Evolutionary conservation across 1,284 basidiomycete species (phyloP).

Genomic region (Irpex sp.): DNA sequence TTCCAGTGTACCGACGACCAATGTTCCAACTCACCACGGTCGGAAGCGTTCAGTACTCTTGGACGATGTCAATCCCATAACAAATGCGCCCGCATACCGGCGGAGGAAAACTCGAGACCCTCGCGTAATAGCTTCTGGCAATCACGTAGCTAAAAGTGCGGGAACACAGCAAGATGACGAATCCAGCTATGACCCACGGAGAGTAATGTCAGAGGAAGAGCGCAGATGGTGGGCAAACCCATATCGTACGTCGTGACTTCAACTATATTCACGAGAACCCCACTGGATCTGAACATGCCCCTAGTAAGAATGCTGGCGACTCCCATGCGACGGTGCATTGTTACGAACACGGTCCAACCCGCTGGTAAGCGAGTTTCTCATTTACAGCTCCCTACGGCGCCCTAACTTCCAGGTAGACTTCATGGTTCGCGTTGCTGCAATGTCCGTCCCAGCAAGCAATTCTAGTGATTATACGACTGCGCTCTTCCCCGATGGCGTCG

Average conservation of each 20-base stretch:
- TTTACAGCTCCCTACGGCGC: neutral
- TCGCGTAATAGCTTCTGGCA: constrained; percentile 29
- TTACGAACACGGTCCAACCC: constrained; percentile 62
- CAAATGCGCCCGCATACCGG: constrained; percentile 50
- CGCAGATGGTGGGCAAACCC: constrained; percentile 76
- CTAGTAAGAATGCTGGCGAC: constrained; percentile 80
- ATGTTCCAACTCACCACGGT: constrained; percentile 48
- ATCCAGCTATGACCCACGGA: constrained; percentile 33
- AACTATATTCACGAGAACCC: neutral
- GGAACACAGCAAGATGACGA: constrained; percentile 14
- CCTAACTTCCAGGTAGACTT: constrained; percentile 55
- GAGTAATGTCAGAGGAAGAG: constrained; percentile 71
- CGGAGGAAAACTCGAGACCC: constrained; percentile 70
- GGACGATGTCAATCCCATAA: constrained; percentile 59
- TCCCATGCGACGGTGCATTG: constrained; percentile 63
- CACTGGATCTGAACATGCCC: neutral
- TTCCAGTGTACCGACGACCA: neutral
- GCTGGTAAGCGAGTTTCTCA: constrained; percentile 48
- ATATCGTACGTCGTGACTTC: constrained; percentile 60
- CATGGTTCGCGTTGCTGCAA: constrained; percentile 65
- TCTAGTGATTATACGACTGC: constrained; percentile 18
- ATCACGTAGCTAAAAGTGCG: constrained; percentile 28
- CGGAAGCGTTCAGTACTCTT: constrained; percentile 67
- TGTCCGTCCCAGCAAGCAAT: constrained; percentile 46
- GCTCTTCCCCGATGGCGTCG: constrained; percentile 73